Evolutionary conservation across 148 eudicot species (phyloP), one percentile per base, ranked within the genome.

Genomic region (Camellia sinensis): DNA sequence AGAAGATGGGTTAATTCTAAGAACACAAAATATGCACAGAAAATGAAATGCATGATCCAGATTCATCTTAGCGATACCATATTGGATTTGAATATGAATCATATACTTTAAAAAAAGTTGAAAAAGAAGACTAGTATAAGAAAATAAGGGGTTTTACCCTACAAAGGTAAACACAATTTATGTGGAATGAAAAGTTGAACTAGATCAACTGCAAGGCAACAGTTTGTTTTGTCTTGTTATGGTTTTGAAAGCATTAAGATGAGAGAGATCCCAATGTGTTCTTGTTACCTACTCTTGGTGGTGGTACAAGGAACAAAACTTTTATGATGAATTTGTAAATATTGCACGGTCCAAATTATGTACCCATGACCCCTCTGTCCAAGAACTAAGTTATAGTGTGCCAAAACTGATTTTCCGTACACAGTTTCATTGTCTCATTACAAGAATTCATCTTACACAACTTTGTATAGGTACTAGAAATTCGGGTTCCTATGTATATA

Each of bases 281-380:
- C 11, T 56, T 73, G 63, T 29, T 29, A 29, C 21, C 8, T 22
- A 15, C 50, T 17, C 46, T 57, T 37, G 21, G 59, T 13, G 22
- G 59, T 13, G 22, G 63, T 66, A 53, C 46, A 78, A 44, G 17
- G 63, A 41, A 53, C 68, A 56, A 67, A 52, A 67, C 5, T 6
- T 67, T 40, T 0, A 46, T 37, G 15, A 50, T 22, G 72, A 29
- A 52, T 48, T 6, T 29, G 14, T 18, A 53, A 9, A 18, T 53
- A 52, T 64, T 50, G 46, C 15, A 77, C 7, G 71, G 5, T 48
- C 57, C 19, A 76, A 52, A 29, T 2, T 17, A 2, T 12, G 52
- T 48, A 48, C 52, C 52, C 29, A 63, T 64, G 71, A 67, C 17
- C 79, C 67, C 19, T 60, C 67, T 43, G 18, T 75, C 78, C 67